Conservation (phyloP, 2,329 filamentous ascomycete species). For the Trichoderma breve region DNA sequence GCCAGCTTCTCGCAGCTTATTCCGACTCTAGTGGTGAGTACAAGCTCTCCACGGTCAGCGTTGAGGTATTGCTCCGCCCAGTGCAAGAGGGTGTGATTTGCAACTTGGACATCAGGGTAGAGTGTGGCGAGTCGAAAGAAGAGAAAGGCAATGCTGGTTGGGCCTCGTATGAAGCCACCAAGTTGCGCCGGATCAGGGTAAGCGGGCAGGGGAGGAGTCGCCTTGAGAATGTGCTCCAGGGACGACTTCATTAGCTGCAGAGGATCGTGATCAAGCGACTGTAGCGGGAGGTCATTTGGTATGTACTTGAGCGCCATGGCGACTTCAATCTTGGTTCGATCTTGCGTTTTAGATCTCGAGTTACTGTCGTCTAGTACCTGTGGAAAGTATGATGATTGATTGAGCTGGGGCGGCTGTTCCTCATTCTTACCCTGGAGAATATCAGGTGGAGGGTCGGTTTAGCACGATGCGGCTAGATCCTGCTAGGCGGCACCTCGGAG, state of each 20-base stretch:
- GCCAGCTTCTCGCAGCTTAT: constrained; percentile 50
- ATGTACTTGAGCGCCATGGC: constrained; percentile 35
- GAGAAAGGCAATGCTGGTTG: constrained; percentile 55
- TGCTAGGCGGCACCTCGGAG: background rate
- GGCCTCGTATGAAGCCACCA: constrained; percentile 52
- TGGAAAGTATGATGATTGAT: background rate
- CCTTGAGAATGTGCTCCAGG: constrained; percentile 37
- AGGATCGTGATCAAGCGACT: constrained; percentile 30
- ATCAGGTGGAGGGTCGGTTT: background rate
- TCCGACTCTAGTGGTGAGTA: constrained; percentile 47
- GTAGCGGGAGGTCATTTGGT: constrained; percentile 34
- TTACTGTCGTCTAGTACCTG: background rate
- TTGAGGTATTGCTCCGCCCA: constrained; percentile 51
- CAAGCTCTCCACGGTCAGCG: constrained; percentile 34
- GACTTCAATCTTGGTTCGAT: background rate
- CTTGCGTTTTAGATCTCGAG: background rate
- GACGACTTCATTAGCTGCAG: constrained; percentile 33
- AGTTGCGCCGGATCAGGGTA: constrained; percentile 35
- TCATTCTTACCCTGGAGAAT: background rate
- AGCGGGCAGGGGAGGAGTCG: constrained; percentile 36
- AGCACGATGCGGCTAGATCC: constrained; percentile 1
- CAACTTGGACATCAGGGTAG: constrained; percentile 44
- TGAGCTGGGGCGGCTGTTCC: background rate
- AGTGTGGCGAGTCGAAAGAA: constrained; percentile 48
- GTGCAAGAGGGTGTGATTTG: constrained; percentile 40